Conservation (phyloP, 2,329 filamentous ascomycete species). For the Trichoderma endophyticum region DNA sequence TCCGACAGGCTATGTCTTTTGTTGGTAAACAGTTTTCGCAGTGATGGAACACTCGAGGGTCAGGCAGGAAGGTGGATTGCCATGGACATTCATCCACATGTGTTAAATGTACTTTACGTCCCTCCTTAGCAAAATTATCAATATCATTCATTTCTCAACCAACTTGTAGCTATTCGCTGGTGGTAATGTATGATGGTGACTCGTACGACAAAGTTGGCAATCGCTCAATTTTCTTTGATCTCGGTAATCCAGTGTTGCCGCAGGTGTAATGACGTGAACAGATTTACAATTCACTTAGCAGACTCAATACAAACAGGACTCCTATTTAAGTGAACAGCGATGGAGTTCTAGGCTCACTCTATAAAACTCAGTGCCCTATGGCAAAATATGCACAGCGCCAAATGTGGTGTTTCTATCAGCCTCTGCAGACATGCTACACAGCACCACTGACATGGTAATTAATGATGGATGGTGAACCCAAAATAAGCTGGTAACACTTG, state of each 20-base stretch:
- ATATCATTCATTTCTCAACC: neutral
- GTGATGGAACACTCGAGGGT: neutral
- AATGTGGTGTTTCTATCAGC: neutral
- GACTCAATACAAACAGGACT: too few relatives aligned
- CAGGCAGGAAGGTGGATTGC: neutral
- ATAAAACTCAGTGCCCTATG: neutral
- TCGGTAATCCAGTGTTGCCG: too few relatives aligned
- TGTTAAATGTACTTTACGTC: neutral
- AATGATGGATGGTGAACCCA: neutral
- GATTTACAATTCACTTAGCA: too few relatives aligned
- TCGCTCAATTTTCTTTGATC: neutral
- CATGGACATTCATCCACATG: neutral
- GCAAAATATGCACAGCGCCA: neutral
- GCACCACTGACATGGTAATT: neutral
- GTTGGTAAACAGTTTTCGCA: neutral
- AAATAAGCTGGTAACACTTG: neutral
- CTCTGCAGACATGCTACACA: neutral
- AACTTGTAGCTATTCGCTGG: rapidly evolving
- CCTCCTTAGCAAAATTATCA: neutral
- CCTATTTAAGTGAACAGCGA: neutral
- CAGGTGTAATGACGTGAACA: too few relatives aligned
- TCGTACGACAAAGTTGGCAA: neutral
- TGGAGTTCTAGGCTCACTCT: neutral
- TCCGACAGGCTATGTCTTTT: neutral
- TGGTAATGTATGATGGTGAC: neutral